These are phyloP conservation scores for Globisporangium parvum DNA, from an alignment of 352 stramenopile genomes.

Conservation along the genomic window DNA sequence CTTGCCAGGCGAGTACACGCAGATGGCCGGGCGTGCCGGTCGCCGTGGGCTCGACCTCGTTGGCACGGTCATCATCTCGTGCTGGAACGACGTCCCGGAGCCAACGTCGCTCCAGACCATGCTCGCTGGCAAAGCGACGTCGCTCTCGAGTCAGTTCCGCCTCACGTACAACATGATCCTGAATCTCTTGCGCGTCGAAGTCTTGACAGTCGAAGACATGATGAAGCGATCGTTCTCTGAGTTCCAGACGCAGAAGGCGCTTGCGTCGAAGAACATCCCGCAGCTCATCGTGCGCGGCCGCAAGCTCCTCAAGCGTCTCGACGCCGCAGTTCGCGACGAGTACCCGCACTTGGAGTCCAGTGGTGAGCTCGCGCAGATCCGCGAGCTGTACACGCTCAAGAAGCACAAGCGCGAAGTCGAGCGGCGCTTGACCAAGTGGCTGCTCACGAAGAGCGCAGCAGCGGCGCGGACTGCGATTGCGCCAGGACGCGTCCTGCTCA, in stretches of 20 bases:
- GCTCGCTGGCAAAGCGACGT: conserved; percentile 93
- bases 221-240: conserved; percentile 97
- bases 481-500: conserved; percentile 44
- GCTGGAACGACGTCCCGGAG: conserved; percentile 97
- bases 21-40: conserved; percentile 98
- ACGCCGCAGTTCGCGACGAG: conserved; percentile 43
- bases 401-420: conserved; percentile 64
- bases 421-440: conserved; percentile 65
- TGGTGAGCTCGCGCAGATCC: conserved; percentile 54
- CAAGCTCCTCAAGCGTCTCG: conserved; percentile 41
- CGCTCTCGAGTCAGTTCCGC: conserved; percentile 95
- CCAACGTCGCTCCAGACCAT: conserved; percentile 90
- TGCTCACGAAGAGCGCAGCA: conserved; percentile 60
- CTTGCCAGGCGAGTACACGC: conserved; percentile 84
- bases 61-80: conserved; percentile 97
- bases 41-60: conserved; percentile 95
- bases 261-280: conserved; percentile 73
- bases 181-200: conserved; percentile 91
- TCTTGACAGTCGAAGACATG: conserved; percentile 92
- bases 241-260: conserved; percentile 91
- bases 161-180: conserved; percentile 99
- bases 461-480: conserved; percentile 57
- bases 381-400: conserved; percentile 65
- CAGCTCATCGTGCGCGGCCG: conserved; percentile 65
- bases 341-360: conserved; percentile 55